A percentile compares a stretch with the other conserved stretches of the same genome.
Evolutionary conservation across 2,329 filamentous ascomycete species (phyloP).

Genomic region (Cercospora zeae-maydis): DNA sequence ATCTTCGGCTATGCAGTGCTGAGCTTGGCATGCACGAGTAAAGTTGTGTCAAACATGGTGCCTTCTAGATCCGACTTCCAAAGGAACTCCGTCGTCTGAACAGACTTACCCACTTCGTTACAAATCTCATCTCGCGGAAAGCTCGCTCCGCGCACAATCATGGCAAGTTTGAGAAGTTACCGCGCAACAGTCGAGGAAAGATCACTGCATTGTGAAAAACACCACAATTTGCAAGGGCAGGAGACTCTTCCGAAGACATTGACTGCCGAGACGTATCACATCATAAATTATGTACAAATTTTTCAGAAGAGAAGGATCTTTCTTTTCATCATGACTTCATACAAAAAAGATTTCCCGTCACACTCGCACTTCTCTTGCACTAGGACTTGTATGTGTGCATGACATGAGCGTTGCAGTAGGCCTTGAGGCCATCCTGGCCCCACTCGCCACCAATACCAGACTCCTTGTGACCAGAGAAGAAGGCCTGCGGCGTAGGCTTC

Average conservation of each 20-base stretch:
- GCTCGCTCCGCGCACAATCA: too few species aligned
- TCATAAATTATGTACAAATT: neutral
- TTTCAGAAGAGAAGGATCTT: neutral
- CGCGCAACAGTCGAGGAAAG: too few species aligned
- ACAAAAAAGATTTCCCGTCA: neutral
- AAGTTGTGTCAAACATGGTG: too few species aligned
- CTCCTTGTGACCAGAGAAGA: constrained; percentile 75
- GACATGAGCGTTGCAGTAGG: constrained; percentile 48
- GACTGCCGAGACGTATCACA: neutral
- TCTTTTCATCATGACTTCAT: neutral
- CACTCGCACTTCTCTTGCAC: neutral
- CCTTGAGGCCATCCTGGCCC: constrained; percentile 44
- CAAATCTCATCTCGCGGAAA: too few species aligned
- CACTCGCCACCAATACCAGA: constrained; percentile 53
- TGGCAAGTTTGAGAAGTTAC: too few species aligned
- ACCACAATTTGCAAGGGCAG: neutral
- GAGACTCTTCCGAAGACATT: neutral
- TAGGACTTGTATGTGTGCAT: constrained; percentile 46
- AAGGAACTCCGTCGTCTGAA: too few species aligned
- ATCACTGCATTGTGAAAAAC: too few species aligned
- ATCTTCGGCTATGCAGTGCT: too few species aligned
- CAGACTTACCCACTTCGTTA: too few species aligned
- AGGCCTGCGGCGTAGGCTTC: constrained; percentile 46
- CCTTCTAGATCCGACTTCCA: too few species aligned
- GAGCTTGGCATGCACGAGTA: too few species aligned